Base-by-base conservation (phyloP, 2,329 filamentous ascomycete genomes). In the Claviceps sp. region DNA sequence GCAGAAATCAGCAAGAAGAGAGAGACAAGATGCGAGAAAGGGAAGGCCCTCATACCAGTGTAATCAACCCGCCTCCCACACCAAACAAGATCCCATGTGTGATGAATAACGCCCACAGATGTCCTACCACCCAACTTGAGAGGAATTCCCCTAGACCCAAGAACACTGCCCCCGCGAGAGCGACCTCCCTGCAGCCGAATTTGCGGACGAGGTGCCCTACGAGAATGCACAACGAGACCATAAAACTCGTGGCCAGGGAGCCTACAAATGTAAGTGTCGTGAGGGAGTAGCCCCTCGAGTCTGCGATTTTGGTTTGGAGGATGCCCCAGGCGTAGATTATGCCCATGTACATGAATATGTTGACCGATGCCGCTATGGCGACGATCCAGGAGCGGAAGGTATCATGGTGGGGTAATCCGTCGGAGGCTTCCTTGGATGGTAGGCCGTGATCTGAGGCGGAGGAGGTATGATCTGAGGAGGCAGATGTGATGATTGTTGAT, bases 291-390 rank as follows among this genome's bases (percentile, higher is more conserved):
- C 47, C 51, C 1, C 55, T 57, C 11, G 58, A 55, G n/a, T 52
- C 54, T 5, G 61, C 58, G 8, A 63, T 54, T 22, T 56, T 50
- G 14, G 59, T 58, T 30, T 63, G 61, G 52, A 62, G 43, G 22
- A 63, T 59, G 16, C 60, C 61, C 61, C 59, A 62, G 0, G 58
- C 61, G 52, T 63, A 62, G 47, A 63, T 57, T 41, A 61, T 59
- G 13, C 61, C 61, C 50, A 63, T 58, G 52, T 61, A 63, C n/a
- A 60, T 56, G 44, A 63, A 63, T 18, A 63, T 54, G 1, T 58
- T 57, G 47, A 55, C 51, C 0, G 61, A 57, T 0, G 61, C 55
- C 1, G 62, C 62, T 6, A 55, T 48, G 3, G 62, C 62, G 16
- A 62, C 58, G 8, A 62, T 37, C 62, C 60, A 64, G 7, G 58